phyloP scores from a whole-genome alignment of 495 filamentous ascomycete species.

The Penicillium riverlandense region DNA sequence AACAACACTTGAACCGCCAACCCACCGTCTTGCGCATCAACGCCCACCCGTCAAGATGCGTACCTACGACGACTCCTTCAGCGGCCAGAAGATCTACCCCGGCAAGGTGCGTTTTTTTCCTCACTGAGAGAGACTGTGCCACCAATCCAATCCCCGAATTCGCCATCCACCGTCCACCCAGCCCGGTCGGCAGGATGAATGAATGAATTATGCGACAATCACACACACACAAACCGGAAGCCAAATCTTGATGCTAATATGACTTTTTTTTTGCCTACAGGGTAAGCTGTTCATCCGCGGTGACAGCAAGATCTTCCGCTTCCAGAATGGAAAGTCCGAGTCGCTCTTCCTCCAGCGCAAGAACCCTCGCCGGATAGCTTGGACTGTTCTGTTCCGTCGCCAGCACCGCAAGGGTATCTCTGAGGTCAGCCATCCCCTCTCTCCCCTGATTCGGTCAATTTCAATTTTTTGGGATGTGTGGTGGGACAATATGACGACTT shows the following conservation, averaged over 20 bases:
- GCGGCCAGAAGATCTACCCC: constrained; percentile 96
- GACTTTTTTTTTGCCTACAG: constrained; percentile 41
- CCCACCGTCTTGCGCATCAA: constrained; percentile 37
- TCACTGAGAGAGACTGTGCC: too few species aligned
- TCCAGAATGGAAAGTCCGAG: constrained; percentile 99
- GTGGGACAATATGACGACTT: constrained; percentile 6
- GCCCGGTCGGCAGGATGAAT: too few species aligned
- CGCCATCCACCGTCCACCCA: too few species aligned
- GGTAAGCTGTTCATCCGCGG: constrained; percentile 98
- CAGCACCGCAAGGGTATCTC: constrained; percentile 99
- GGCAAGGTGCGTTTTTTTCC: constrained; percentile 73
- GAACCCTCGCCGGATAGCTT: constrained; percentile 98
- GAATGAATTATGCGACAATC: too few species aligned
- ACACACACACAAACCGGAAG: too few species aligned
- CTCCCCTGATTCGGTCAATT: neutral
- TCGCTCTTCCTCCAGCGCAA: constrained; percentile 99
- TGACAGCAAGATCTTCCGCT: constrained; percentile 99
- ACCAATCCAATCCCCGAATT: too few species aligned
- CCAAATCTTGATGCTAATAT: too few species aligned
- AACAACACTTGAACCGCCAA: constrained; percentile 38
- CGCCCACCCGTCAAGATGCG: constrained; percentile 67
- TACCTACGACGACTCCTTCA: constrained; percentile 98
- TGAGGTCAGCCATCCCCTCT: constrained; percentile 67
- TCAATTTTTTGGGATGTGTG: neutral
- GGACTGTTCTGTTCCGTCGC: constrained; percentile 95